Evolutionary conservation across 257 asterid species (phyloP), one percentile per base, ranked within the genome.

Genomic region (Ballota nigra): DNA sequence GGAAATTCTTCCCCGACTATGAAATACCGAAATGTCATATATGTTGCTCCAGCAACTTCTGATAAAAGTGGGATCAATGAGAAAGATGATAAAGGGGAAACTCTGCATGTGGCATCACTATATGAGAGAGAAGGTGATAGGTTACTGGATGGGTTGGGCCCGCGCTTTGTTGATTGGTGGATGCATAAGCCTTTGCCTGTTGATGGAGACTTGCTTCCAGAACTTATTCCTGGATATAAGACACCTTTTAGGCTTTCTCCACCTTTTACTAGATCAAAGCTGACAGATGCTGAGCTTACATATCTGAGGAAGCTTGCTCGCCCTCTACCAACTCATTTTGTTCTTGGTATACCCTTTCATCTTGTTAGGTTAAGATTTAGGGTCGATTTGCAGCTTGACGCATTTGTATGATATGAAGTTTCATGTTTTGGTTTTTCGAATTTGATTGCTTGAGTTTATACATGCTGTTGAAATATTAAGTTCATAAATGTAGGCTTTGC

Each of bases 81-180:
- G 76, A 66, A 52, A 20, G 83, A 83, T 55, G 70, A 66, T 75
- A 68, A 58, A 66, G 74, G 72, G 80, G 86, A 77, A 72, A 80
- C 53, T 74, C 40, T 74, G 34, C 74, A 63, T 56, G 71, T 68
- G 47, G 43, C 80, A 57, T 80, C 99, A 28, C 88, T 94, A 8
- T 91, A 84, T 65, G 96, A 85, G 76, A 83, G 90, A 77, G 99
- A 94, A 86, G 78, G 82, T 57, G 96, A 94, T 84, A 81, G 97
- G 77, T 83, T 94, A 64, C 80, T 94, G 87, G 93, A 91, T 77
- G 90, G 88, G 49, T 76, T 94, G 75, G 99, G 99, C 51, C 97
- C 99, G 20, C 97, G 96, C 38, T 94, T 86, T 82, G 85, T 83
- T 70, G 99, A 91, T 78, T 91, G 99, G 99, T 94, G 99, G 99